Evolutionary conservation across 768 basidiomycete species (phyloP).

Genomic region (Phlebiopsis gigantea): DNA sequence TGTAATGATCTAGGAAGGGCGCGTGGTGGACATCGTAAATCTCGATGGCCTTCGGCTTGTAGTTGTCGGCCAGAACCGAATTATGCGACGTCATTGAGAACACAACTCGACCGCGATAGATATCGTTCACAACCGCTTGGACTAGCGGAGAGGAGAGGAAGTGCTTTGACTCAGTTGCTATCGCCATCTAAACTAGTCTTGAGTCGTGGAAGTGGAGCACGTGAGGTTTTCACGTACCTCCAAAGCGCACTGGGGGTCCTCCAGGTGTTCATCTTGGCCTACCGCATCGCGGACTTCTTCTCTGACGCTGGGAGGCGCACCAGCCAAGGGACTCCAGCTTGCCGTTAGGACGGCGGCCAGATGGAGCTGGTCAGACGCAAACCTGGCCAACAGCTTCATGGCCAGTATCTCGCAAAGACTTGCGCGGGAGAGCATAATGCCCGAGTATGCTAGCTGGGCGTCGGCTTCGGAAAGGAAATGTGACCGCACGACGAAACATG

Average conservation of each 20-base stretch:
- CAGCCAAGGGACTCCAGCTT: conserved; percentile 80
- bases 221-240: conserved; percentile 53
- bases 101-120: conserved; percentile 76
- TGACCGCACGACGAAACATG: conserved; percentile 70
- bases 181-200: conserved; percentile 63
- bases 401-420: conserved; percentile 85
- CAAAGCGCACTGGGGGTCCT: conserved; percentile 74
- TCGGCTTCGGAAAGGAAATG: conserved; percentile 72
- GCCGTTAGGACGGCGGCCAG: conserved; percentile 76
- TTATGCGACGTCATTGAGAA: conserved; percentile 56
- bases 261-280: conserved; percentile 51
- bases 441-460: conserved; percentile 71
- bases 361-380: conserved; percentile 70
- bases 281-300: conserved; percentile 57
- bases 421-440: conserved; percentile 66
- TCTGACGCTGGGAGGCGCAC: conserved; percentile 62
- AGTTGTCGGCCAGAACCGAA: conserved; percentile 86
- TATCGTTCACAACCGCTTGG: conserved; percentile 83
- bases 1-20: conserved; percentile 82
- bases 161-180: conserved; percentile 76
- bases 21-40: conserved; percentile 63
- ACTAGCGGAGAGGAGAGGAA: conserved; percentile 82
- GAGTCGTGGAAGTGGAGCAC: background rate
- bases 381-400: conserved; percentile 75
- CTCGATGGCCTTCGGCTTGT: conserved; percentile 72